Evolutionary conservation across 2,329 filamentous ascomycete genomes (phyloP).

Genomic region (Hypoxylon rubiginosum): DNA sequence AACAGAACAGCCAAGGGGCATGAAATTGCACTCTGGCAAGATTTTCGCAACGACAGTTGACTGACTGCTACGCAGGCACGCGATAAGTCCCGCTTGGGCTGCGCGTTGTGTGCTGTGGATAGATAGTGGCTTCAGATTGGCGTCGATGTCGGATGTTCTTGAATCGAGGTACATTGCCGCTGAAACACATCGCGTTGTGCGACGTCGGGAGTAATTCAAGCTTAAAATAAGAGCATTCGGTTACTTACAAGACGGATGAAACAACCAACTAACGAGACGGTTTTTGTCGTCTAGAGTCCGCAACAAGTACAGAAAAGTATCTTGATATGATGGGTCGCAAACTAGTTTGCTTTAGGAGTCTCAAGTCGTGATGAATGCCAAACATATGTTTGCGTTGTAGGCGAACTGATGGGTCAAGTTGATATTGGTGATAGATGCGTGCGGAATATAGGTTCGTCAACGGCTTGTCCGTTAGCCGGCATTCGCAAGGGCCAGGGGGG

Average conservation of each 20-base stretch:
- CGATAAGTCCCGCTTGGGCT: conserved; percentile 38
- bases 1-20: too few relatives aligned
- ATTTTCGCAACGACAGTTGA: conserved; percentile 18
- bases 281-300: conserved; percentile 6
- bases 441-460: background rate
- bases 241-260: conserved; percentile 37
- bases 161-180: conserved; percentile 34
- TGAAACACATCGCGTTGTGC: conserved; percentile 41
- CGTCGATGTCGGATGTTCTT: conserved; percentile 20
- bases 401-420: conserved; percentile 1
- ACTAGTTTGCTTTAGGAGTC: background rate
- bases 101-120: conserved; percentile 16
- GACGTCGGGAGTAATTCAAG: conserved; percentile 44
- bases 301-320: conserved; percentile 4
- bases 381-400: background rate
- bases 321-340: conserved; percentile 3
- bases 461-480: conserved; percentile 6
- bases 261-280: conserved; percentile 12
- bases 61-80: conserved; percentile 31
- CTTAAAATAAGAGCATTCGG: conserved; percentile 42
- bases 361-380: background rate
- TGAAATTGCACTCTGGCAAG: background rate
- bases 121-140: conserved; percentile 21
- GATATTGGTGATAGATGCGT: conserved; percentile 2
- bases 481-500: conserved; percentile 7